A percentile compares a stretch with the other conserved stretches of the same genome.
phyloP scores from a whole-genome alignment of 352 stramenopile genomes.

The Globisporangium carolinianum region DNA sequence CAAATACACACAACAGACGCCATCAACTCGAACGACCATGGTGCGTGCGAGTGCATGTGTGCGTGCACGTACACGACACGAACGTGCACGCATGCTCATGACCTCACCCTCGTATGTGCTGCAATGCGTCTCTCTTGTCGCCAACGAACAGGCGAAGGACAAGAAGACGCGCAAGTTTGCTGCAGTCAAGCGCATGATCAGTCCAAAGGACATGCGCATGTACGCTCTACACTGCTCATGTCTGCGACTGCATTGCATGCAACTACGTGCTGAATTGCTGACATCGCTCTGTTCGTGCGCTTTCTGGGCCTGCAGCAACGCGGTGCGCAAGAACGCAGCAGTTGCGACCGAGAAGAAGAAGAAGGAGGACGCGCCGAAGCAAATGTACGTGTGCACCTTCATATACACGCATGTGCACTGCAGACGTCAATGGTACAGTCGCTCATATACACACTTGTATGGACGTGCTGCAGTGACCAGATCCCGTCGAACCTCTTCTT shows the following conservation, averaged over 20 bases:
- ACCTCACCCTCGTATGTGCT: neutral
- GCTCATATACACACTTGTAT: neutral
- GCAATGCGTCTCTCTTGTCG: neutral
- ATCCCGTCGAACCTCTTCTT: constrained; percentile 98
- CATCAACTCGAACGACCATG: constrained; percentile 4
- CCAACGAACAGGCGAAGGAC: constrained; percentile 81
- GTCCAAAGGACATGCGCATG: constrained; percentile 95
- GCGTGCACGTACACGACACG: neutral
- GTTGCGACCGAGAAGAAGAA: constrained; percentile 85
- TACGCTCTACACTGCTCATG: constrained; percentile 31
- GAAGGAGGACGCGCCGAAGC: constrained; percentile 87
- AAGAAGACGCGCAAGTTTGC: constrained; percentile 99
- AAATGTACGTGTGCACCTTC: constrained; percentile 68
- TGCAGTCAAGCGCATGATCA: constrained; percentile 98
- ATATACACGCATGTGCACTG: neutral
- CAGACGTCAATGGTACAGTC: neutral
- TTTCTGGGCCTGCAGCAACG: constrained; percentile 37
- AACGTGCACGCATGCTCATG: no score
- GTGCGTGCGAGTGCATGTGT: constrained; percentile 8
- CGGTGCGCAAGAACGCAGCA: constrained; percentile 63
- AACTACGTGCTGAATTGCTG: neutral
- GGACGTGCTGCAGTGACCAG: constrained; percentile 77
- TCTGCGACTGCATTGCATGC: no score
- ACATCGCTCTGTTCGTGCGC: neutral
- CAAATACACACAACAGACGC: neutral